These are phyloP conservation scores for Neonectria magnoliae DNA, from an alignment of 2,329 filamentous ascomycete species.

Conservation along the genomic window DNA sequence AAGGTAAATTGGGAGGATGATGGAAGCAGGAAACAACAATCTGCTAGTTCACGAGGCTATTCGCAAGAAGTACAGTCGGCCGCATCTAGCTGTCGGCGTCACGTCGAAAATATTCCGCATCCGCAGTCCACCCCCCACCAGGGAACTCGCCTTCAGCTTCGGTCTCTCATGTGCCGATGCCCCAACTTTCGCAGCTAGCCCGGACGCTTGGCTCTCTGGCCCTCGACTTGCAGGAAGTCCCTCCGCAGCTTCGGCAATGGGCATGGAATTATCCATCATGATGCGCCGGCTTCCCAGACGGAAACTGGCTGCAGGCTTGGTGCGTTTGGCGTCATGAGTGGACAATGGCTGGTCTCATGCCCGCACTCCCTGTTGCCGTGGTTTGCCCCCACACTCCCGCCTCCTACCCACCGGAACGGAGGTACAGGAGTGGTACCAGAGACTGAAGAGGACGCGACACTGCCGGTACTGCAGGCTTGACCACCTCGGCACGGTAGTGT, in stretches of 20 bases:
- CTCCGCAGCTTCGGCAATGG: conserved; percentile 3
- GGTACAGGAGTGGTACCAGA: conserved; percentile 1
- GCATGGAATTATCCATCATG: conserved; percentile 10
- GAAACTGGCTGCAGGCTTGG: neutral
- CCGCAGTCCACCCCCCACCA: conserved; percentile 6
- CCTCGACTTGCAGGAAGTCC: conserved; percentile 5
- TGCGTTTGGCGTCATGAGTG: conserved; percentile 3
- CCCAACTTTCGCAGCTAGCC: conserved; percentile 6
- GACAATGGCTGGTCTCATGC: conserved; percentile 2
- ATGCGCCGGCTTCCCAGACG: conserved; percentile 3
- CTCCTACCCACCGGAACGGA: conserved; percentile 7
- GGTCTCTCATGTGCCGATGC: neutral
- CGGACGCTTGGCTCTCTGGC: conserved; percentile 2
- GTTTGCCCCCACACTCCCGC: conserved; percentile 5
- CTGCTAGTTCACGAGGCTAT: conserved; percentile 33
- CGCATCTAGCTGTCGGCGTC: neutral
- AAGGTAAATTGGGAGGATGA: neutral
- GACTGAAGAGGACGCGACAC: neutral
- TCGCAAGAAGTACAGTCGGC: conserved; percentile 19
- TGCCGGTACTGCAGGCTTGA: conserved; percentile 3
- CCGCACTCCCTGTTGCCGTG: conserved; percentile 3
- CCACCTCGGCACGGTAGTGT: conserved; percentile 8
- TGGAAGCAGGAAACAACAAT: neutral
- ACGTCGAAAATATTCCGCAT: conserved; percentile 6
- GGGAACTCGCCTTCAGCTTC: conserved; percentile 15